Evolutionary conservation across 2,329 filamentous ascomycete species (phyloP).

Genomic region (Eutypella sp.): DNA sequence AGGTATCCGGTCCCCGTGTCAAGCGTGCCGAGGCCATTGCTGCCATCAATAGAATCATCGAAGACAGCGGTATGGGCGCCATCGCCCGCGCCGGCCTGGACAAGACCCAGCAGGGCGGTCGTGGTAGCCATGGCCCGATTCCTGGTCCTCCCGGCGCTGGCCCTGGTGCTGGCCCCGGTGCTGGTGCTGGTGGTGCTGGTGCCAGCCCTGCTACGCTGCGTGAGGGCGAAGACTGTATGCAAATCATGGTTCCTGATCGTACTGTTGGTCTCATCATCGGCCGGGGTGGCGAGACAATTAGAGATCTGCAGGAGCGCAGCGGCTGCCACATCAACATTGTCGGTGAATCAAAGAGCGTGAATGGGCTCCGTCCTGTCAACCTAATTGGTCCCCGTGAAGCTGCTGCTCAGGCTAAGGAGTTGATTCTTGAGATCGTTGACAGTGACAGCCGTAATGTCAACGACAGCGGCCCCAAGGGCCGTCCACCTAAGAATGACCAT

Average conservation of each 20-base stretch:
- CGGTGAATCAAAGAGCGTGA: constrained; percentile 86
- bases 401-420: constrained; percentile 72
- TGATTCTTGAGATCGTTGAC: constrained; percentile 91
- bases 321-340: constrained; percentile 97
- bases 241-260: constrained; percentile 92
- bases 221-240: constrained; percentile 78
- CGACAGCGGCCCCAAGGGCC: constrained; percentile 29
- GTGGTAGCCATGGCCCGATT: constrained; percentile 29
- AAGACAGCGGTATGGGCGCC: constrained; percentile 66
- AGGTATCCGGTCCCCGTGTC: constrained; percentile 70
- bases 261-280: constrained; percentile 92
- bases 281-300: constrained; percentile 88
- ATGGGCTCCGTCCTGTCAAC: constrained; percentile 84
- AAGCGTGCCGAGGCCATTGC: constrained; percentile 73
- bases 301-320: constrained; percentile 84
- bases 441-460: constrained; percentile 66
- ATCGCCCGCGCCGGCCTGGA: constrained; percentile 43
- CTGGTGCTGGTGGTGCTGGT: constrained; percentile 10
- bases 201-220: constrained; percentile 47
- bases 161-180: constrained; percentile 21
- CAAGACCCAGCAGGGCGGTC: constrained; percentile 33
- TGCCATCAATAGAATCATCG: constrained; percentile 83
- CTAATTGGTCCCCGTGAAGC: constrained; percentile 75
- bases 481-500: constrained; percentile 30
- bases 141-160: constrained; percentile 12